Conservation (phyloP, 75 land plant genomes). For the Adiantum capillusveneris region DNA sequence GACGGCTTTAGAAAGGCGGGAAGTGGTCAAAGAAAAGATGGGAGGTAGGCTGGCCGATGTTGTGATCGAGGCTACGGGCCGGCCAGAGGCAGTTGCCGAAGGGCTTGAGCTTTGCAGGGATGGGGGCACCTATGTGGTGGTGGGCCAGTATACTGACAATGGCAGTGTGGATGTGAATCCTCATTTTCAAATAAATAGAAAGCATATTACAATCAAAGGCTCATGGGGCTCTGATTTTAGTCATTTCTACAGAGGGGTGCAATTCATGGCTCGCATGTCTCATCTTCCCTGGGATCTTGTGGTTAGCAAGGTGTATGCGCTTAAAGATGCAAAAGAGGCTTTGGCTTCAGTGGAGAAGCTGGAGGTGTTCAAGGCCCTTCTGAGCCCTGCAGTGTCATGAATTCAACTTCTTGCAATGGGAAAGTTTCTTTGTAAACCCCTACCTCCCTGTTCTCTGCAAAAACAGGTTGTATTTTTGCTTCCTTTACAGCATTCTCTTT, state of each 20-base stretch:
- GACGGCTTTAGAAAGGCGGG: constrained; percentile 16
- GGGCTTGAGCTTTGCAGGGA: constrained; percentile 40
- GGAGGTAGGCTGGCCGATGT: constrained; percentile 33
- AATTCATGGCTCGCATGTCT: constrained; percentile 36
- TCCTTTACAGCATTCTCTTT: too few species aligned
- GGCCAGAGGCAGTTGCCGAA: constrained; percentile 46
- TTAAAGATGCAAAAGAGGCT: constrained; percentile 29
- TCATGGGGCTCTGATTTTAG: constrained; percentile 55
- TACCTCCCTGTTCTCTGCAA: too few species aligned
- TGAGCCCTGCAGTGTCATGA: constrained; percentile 6
- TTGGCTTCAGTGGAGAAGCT: constrained; percentile 37
- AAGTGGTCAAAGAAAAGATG: constrained; percentile 18
- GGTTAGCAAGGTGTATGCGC: constrained; percentile 25
- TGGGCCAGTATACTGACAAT: constrained; percentile 52
- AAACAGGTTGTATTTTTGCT: too few species aligned
- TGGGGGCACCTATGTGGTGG: constrained; percentile 45
- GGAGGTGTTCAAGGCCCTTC: constrained; percentile 36
- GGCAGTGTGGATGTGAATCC: constrained; percentile 39
- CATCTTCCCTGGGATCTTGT: constrained; percentile 36
- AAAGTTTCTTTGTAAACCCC: too few species aligned
- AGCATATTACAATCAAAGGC: constrained; percentile 40
- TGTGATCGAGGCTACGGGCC: constrained; percentile 45
- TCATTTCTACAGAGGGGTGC: constrained; percentile 46
- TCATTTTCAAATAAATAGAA: constrained; percentile 36
- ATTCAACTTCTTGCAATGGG: too few species aligned